Percentiles rank a stretch among this genome's conserved stretches.
Conservation (phyloP, 441 rosid genomes). For the Pelargonium citronellum region DNA sequence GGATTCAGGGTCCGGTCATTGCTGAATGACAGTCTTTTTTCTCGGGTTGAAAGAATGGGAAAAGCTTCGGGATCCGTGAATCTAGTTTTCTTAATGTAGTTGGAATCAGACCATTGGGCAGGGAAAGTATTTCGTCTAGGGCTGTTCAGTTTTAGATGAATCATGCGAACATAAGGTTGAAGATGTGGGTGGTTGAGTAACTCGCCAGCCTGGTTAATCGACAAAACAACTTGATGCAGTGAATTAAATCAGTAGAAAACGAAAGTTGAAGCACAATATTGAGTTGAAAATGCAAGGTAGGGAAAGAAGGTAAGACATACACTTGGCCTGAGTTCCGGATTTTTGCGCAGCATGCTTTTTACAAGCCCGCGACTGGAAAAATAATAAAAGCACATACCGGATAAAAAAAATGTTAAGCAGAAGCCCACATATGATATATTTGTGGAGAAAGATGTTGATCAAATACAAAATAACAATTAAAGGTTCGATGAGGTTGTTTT, state of each 20-base stretch:
- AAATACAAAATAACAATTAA: not conserved
- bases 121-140: conserved; percentile 43
- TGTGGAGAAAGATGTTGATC: conserved; percentile 1
- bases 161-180: conserved; percentile 46
- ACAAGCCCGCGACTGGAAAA: conserved; percentile 57
- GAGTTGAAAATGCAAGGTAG: not conserved
- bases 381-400: conserved; percentile 16
- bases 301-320: conserved; percentile 30
- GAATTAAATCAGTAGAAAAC: conserved; percentile 2
- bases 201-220: conserved; percentile 46
- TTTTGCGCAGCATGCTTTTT: conserved; percentile 67
- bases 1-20: conserved; percentile 56
- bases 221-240: conserved; percentile 7
- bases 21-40: conserved; percentile 50
- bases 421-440: conserved; percentile 1
- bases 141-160: conserved; percentile 44
- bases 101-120: conserved; percentile 39
- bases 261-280: not conserved
- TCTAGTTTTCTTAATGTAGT: conserved; percentile 36
- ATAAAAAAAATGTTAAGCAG: conserved; percentile 8
- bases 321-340: conserved; percentile 67
- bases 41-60: conserved; percentile 25
- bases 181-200: conserved; percentile 60
- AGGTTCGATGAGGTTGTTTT: too few species aligned
- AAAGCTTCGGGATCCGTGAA: conserved; percentile 38